Evolutionary conservation across 208 protist genomes (phyloP).

Genomic region (Blastocrithidia nonstop): DNA sequence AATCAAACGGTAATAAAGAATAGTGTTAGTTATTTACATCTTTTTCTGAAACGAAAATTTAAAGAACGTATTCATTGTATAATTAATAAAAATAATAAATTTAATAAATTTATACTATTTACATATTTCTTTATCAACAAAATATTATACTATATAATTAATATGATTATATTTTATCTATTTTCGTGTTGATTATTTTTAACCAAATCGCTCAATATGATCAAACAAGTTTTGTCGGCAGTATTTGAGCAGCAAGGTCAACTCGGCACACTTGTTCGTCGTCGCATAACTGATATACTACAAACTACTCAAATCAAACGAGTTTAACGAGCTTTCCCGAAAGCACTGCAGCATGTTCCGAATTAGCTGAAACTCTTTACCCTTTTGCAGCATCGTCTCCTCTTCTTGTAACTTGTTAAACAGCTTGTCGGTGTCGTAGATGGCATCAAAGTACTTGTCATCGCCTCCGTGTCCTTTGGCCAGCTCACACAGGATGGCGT

Average conservation of each 20-base stretch:
- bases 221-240: constrained; percentile 56
- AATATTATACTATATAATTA: too few relatives aligned
- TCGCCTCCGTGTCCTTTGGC: constrained; percentile 20
- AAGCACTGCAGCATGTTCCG: constrained; percentile 27
- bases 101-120: constrained; percentile 2
- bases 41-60: not conserved
- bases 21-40: not conserved
- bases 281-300: constrained; percentile 38
- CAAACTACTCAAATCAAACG: constrained; percentile 44
- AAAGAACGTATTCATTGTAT: not conserved
- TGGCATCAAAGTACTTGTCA: constrained; percentile 37
- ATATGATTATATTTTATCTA: constrained; percentile 4
- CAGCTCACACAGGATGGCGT: constrained; percentile 35
- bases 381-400: constrained; percentile 45
- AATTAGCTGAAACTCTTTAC: constrained; percentile 54
- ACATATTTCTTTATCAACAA: too few relatives aligned
- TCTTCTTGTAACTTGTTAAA: constrained; percentile 52
- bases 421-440: constrained; percentile 41
- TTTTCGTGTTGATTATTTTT: constrained; percentile 1
- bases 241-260: constrained; percentile 25
- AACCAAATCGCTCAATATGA: constrained; percentile 55
- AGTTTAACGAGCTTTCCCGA: constrained; percentile 34
- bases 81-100: not conserved
- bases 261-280: constrained; percentile 20
- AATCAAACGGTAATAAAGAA: not conserved